Base-by-base conservation (phyloP, 2,329 filamentous ascomycete genomes). In the Hypoxylon sp. region DNA sequence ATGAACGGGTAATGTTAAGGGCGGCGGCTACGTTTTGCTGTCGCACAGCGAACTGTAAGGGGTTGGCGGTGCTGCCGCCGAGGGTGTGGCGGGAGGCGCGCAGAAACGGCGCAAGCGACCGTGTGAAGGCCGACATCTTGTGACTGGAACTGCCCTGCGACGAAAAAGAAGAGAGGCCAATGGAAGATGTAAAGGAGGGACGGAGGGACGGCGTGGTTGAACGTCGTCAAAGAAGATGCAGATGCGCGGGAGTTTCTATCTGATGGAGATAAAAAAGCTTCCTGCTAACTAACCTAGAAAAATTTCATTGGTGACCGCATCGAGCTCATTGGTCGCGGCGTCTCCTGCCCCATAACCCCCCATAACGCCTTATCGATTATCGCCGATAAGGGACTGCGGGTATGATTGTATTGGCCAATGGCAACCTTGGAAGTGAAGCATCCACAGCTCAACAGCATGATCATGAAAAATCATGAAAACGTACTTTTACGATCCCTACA, bases 71-170 rank as follows among this genome's bases (percentile, higher is more conserved):
- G 77, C 84, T 88, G 77, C 88, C 86, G 74, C 87, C 84, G 76
- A 95, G 84, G 72, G 91, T 89, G 73, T 87, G 84, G 76, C 92
- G 90, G 79, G 91, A 90, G 71, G 93, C 91, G 84, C 92, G 91
- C 81, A 95, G 80, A 75, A 97, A 89, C 74, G 92, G 90, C 80
- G 88, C 87, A 74, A 93, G 77, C 67, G 90, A 88, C 84, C 93
- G 89, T 78, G 93, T 87, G 77, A 95, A 88, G 76, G 87, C 86
- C 80, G 93, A 89, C 91, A 96, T 97, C 76, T 79, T 91, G 83
- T 46, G 19, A 17, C n/a, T n/a, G n/a, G 28, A 54, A 54, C 50
- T 49, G 30, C 62, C 59, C 56, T 54, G 49, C 7, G 49, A 48
- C 57, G 48, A 37, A 60, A 49, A 39, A 43, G 11, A 39, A 56